Conservation (phyloP, 345 rosid genomes). For the Angophora floribunda region DNA sequence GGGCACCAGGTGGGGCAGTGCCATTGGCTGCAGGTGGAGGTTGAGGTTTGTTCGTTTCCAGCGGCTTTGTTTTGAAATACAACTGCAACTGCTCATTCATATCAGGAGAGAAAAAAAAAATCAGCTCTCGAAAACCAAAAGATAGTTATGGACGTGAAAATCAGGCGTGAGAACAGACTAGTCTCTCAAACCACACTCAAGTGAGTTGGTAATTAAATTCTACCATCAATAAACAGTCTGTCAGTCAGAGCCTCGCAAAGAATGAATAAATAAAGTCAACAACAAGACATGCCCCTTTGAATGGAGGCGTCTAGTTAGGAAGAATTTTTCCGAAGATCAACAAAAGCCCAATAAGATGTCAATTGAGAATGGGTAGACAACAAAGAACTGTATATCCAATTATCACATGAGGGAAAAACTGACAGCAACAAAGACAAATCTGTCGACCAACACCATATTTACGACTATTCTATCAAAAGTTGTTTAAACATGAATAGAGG, state of each 20-base stretch:
- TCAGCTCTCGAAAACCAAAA: background rate
- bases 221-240: background rate
- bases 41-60: constrained; percentile 70
- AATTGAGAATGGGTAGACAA: background rate
- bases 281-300: background rate
- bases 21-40: constrained; percentile 54
- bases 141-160: background rate
- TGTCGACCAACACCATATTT: background rate
- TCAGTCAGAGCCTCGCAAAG: background rate
- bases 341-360: background rate
- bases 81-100: constrained; percentile 62
- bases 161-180: background rate
- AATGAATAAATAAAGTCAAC: background rate
- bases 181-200: background rate
- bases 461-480: background rate
- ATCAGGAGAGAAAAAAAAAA: background rate
- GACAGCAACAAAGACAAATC: background rate
- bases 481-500: background rate
- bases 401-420: background rate
- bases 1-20: constrained; percentile 47
- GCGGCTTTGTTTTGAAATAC: constrained; percentile 76
- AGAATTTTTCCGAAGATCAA: background rate
- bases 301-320: background rate
- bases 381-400: background rate
- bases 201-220: background rate